Percentiles rank a stretch among this genome's conserved stretches.
Conservation (phyloP, 805 yeast genomes). For the Metschnikowia bowlesiae region DNA sequence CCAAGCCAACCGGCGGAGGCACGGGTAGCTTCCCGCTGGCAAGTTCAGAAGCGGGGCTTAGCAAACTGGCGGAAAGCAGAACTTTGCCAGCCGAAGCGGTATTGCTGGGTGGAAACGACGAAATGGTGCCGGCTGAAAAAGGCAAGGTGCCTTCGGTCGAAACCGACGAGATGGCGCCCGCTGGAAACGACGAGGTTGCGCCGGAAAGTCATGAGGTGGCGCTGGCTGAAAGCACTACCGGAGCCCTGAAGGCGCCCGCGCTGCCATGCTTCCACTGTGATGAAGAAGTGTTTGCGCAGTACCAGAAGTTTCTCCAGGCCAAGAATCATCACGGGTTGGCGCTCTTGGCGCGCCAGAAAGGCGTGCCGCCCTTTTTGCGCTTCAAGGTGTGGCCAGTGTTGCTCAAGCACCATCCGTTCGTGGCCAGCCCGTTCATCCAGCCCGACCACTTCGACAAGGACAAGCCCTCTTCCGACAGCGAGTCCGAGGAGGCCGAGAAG, state of each 20-base stretch:
- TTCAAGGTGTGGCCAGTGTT: constrained; percentile 81
- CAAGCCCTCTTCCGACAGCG: constrained; percentile 9
- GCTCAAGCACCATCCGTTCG: constrained; percentile 80
- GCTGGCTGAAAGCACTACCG: not conserved
- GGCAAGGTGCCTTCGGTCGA: too few species aligned
- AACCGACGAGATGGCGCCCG: too few species aligned
- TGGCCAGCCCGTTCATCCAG: constrained; percentile 64
- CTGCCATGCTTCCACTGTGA: constrained; percentile 30
- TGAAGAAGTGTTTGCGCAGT: constrained; percentile 47
- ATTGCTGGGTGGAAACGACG: too few species aligned
- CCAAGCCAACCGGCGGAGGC: constrained; percentile 2
- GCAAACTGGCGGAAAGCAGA: too few species aligned
- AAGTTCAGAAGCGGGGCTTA: too few species aligned
- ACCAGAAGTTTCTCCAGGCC: constrained; percentile 50
- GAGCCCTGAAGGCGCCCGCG: constrained; percentile 4
- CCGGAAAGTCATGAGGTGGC: too few species aligned
- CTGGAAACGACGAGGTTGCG: too few species aligned
- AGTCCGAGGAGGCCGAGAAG: constrained; percentile 18
- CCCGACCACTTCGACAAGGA: constrained; percentile 41
- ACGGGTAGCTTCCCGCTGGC: not conserved
- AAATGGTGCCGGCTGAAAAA: too few species aligned
- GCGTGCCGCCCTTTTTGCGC: constrained; percentile 79
- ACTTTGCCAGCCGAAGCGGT: too few species aligned
- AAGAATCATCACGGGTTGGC: constrained; percentile 76
- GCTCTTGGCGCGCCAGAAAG: constrained; percentile 71